Percentiles rank a stretch among this genome's conserved stretches.
Conservation (phyloP, 352 stramenopile species). For the Pythium dissotocum region DNA sequence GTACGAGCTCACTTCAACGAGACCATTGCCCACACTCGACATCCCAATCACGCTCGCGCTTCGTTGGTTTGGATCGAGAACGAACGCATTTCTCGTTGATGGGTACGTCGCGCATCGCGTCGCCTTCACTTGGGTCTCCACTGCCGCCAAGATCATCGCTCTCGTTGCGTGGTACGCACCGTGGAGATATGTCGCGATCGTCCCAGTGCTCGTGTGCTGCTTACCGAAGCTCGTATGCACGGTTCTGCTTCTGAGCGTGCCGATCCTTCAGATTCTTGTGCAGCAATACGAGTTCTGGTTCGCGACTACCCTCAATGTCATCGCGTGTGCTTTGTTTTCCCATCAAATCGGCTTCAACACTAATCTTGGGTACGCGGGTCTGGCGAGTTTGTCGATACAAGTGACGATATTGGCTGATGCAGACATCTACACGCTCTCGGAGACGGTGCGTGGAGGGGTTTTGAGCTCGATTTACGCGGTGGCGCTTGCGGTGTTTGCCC, state of each 20-base stretch:
- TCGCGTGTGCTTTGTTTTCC: conserved; percentile 11
- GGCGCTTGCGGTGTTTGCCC: background rate
- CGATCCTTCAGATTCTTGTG: conserved; percentile 15
- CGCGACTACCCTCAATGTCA: conserved; percentile 12
- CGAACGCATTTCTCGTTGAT: conserved; percentile 4
- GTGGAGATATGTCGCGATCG: background rate
- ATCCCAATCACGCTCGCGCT: conserved; percentile 15
- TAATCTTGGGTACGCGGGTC: conserved; percentile 4
- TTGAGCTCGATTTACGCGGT: conserved; percentile 3
- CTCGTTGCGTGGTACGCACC: conserved; percentile 18
- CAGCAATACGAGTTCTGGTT: conserved; percentile 28
- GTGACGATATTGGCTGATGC: conserved; percentile 21
- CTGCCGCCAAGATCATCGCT: conserved; percentile 3
- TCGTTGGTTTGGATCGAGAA: background rate
- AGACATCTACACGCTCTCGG: conserved; percentile 13
- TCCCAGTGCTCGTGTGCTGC: background rate
- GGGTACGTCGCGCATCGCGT: background rate
- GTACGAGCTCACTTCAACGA: conserved; percentile 17
- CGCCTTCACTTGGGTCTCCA: conserved; percentile 5
- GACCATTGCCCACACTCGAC: conserved; percentile 3
- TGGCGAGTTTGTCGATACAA: conserved; percentile 20
- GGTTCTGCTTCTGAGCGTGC: conserved; percentile 5
- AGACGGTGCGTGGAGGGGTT: conserved; percentile 6
- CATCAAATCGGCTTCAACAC: conserved; percentile 11
- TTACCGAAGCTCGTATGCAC: conserved; percentile 9